Base-by-base conservation (phyloP, 2,329 filamentous ascomycete species). In the Cadophora sp. region DNA sequence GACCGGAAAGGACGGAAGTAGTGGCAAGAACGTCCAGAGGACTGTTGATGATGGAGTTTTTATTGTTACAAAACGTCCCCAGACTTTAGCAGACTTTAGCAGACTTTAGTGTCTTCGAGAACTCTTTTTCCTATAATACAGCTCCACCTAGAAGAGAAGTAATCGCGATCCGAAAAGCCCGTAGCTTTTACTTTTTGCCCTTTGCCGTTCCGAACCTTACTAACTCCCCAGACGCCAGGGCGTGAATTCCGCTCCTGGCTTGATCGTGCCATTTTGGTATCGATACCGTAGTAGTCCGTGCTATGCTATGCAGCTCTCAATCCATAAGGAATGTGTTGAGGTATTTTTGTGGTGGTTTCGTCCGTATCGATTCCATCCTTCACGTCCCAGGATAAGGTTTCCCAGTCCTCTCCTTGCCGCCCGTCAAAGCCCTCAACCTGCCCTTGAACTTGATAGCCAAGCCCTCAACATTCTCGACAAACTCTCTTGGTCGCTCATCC, bases 351-450 rank as follows among this genome's bases (percentile, higher is more conserved):
- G 4, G 26, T 19, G 22, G n/a, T n/a, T 43, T 59, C 37, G 64
- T 37, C 53, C 16, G 14, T 24, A 40, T 31, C 37, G n/a, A 40
- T 16, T 16, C 51, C 40, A 7, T 43, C n/a, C 58, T n/a, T 46
- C 61, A 73, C 12, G 72, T 71, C 16, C 72, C 72, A n/a, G 68
- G 61, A 48, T 72, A 69, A 60, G 70, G 70, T 66, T 71, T 70
- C 12, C 64, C 72, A 62, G 67, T 68, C 31, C 62, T 65, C 16
- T 64, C 65, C 48, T 64, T 71, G 22, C 68, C 69, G 14, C 61
- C 68, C 11, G 73, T 74, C 67, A 71, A 70, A 22, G 72, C 73
- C 34, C 73, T 69, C 53, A 74, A 62, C 14, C 73, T 46, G 3
- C 72, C 73, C 67, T 69, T 73, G 55, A 74, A 59, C 62, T 71